Conservation (phyloP, 2,329 filamentous ascomycete species). For the Aspergillus aculeatus region DNA sequence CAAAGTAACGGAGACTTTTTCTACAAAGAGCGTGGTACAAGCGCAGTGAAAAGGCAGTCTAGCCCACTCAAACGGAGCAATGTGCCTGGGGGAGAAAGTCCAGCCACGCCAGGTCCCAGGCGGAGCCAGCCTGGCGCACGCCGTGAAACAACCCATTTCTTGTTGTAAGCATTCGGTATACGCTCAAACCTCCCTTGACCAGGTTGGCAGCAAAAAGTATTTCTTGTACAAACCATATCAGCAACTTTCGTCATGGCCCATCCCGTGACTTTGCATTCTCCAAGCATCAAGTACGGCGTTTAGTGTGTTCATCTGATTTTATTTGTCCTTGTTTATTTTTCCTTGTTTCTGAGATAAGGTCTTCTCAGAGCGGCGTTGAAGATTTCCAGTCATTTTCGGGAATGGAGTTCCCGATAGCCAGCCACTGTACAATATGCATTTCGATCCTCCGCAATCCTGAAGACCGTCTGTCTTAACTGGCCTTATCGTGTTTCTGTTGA, state of each 20-base stretch:
- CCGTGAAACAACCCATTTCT: conserved; percentile 33
- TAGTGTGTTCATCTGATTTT: not conserved
- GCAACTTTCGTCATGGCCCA: not conserved
- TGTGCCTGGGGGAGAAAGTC: conserved; percentile 36
- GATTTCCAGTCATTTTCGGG: conserved; percentile 5
- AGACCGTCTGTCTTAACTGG: not conserved
- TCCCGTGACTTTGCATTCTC: not conserved
- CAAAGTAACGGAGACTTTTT: conserved; percentile 42
- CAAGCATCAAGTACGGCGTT: conserved; percentile 14
- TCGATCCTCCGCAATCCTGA: not conserved
- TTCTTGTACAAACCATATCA: conserved; percentile 7
- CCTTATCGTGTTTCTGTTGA: not conserved
- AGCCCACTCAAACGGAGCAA: conserved; percentile 47
- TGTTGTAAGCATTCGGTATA: conserved; percentile 4
- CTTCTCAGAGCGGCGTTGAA: not conserved
- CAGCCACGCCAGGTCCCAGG: conserved; percentile 35
- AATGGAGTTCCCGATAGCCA: conserved; percentile 18
- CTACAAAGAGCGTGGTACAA: conserved; percentile 36
- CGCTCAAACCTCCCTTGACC: conserved; percentile 2
- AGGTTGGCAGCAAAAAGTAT: conserved; percentile 5
- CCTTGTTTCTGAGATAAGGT: not conserved
- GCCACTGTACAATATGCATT: conserved; percentile 16
- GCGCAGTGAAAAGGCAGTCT: conserved; percentile 38
- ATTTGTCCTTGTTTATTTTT: not conserved
- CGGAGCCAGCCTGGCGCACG: conserved; percentile 30